phyloP scores from a whole-genome alignment of 768 basidiomycete species.

The Amanita pseudoporphyria region DNA sequence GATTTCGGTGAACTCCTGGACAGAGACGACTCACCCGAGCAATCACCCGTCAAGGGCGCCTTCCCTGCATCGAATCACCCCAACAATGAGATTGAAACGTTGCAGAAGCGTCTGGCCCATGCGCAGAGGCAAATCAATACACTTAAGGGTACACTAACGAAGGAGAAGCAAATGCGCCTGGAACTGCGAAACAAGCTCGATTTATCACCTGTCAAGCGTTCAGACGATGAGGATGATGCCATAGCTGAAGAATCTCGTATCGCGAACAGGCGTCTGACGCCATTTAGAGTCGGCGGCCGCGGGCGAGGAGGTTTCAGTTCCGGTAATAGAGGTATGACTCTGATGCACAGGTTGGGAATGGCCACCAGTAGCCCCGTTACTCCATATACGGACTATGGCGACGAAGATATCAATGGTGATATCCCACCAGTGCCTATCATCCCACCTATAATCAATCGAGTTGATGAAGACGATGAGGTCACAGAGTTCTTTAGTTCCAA shows the following conservation, averaged over 20 bases:
- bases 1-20: constrained; percentile 3
- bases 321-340: constrained; percentile 38
- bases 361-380: constrained; percentile 37
- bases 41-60: constrained; percentile 7
- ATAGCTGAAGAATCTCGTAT: constrained; percentile 35
- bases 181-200: constrained; percentile 51
- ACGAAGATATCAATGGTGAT: constrained; percentile 29
- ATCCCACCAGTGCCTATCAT: constrained; percentile 34
- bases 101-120: constrained; percentile 76
- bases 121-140: constrained; percentile 82
- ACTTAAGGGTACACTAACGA: constrained; percentile 65
- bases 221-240: constrained; percentile 32
- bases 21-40: constrained; percentile 6
- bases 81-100: constrained; percentile 69
- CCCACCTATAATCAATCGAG: constrained; percentile 24
- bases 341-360: constrained; percentile 54
- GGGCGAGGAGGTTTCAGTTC: constrained; percentile 27
- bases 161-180: constrained; percentile 78
- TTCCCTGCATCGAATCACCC: constrained; percentile 70
- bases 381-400: constrained; percentile 37
- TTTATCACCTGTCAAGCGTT: constrained; percentile 24
- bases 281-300: constrained; percentile 49
- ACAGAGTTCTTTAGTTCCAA: constrained; percentile 25
- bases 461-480: constrained; percentile 26
- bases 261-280: constrained; percentile 32